Base-by-base conservation (phyloP, 352 stramenopile species). In the Lagenidium giganteum region DNA sequence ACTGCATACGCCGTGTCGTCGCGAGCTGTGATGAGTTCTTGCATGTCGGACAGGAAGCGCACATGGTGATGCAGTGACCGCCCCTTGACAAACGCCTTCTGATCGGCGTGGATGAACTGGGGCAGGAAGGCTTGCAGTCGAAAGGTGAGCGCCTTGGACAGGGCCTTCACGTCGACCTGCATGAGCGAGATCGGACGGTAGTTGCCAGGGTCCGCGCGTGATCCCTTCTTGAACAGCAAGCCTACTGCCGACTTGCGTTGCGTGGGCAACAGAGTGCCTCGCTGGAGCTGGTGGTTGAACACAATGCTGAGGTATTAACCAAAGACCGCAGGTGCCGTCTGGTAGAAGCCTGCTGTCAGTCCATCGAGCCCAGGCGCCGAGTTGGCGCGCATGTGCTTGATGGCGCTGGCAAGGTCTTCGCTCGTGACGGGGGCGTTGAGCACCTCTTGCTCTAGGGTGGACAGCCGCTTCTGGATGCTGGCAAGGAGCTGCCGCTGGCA, bases 121-220 rank as follows among this genome's bases (percentile, higher is more conserved):
- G 18, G 46, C 5, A 62, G 13, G 8, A 47, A 30, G 3, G 5
- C 3, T 5, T 40, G 24, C 4, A 48, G 30, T 2, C 45, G 25
- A 9, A 52, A 34, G 0, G 51, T 45, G 18, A 63, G 41, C 1
- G 44, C 24, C 26, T 54, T 36, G 1, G 58, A 54, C 5, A 54
- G 35, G 20, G 54, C 31, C 34, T 63, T 61, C 2, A 54, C 42
- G 17, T 63, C 54, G 17, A 65, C 60, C 11, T 37, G 42, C 47
- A 69, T 52, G 16, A 69, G 45, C 14, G 59, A 37, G 17, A 61
- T 57, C 7, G 54, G 53, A 8, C 43, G 37, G 32, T 49, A 64
- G 33, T 68, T 68, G 3, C 41, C 32, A 0, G 51, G 52, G 1
- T 44, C 39, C 0, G 14, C 26, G 3, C 51, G 33, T 5, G 42